phyloP scores from a whole-genome alignment of 2,329 filamentous ascomycete genomes.

The Plenodomus tracheiphilus region DNA sequence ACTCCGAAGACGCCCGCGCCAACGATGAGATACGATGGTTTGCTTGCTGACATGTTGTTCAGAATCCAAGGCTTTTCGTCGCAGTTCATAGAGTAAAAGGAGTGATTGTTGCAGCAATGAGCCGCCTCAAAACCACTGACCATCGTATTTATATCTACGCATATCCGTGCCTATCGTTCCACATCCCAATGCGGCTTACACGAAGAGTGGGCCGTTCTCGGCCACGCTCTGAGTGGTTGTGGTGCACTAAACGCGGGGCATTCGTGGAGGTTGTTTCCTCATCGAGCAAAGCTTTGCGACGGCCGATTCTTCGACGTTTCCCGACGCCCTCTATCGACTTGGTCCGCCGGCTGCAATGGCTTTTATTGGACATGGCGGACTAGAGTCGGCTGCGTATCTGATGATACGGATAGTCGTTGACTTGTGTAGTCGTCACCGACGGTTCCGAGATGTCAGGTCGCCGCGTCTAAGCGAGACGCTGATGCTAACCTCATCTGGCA shows the following conservation, averaged over 20 bases:
- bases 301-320: constrained; percentile 15
- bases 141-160: constrained; percentile 22
- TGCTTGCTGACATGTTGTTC: constrained; percentile 32
- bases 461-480: constrained; percentile 13
- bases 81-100: constrained; percentile 15
- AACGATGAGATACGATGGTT: constrained; percentile 39
- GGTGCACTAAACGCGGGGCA: constrained; percentile 28
- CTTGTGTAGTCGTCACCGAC: constrained; percentile 9
- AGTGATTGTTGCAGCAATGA: constrained; percentile 12
- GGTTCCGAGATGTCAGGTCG: constrained; percentile 6
- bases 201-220: constrained; percentile 25
- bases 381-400: constrained; percentile 14
- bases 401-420: constrained; percentile 13
- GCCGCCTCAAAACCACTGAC: constrained; percentile 1
- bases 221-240: constrained; percentile 17
- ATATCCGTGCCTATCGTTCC: constrained; percentile 7
- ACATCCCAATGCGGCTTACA: constrained; percentile 8
- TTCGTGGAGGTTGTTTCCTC: constrained; percentile 31
- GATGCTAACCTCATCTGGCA: constrained; percentile 3
- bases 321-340: constrained; percentile 18
- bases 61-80: constrained; percentile 16
- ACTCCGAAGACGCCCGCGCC: constrained; percentile 45
- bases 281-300: constrained; percentile 34
- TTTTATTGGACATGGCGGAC: constrained; percentile 24
- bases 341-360: constrained; percentile 26